Evolutionary conservation across 345 rosid species (phyloP).

Genomic region (Clarkia xantiana): DNA sequence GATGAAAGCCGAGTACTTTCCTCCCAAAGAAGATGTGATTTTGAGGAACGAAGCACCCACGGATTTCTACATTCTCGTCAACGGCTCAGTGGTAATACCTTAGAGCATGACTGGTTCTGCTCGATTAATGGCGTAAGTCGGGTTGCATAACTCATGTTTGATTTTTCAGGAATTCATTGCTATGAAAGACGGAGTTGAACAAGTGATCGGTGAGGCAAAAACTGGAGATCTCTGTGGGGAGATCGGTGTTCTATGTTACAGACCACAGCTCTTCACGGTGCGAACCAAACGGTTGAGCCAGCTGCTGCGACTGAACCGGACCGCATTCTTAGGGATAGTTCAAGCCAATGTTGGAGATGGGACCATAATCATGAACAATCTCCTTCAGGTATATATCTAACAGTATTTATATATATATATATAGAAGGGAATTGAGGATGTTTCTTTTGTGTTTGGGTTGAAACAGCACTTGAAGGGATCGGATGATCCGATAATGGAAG

Average conservation of each 20-base stretch:
- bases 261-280: slow-evolving; percentile 81
- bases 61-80: slow-evolving; percentile 61
- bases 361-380: slow-evolving; percentile 77
- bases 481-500: slow-evolving; percentile 58
- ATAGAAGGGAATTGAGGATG: neutral
- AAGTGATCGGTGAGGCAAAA: slow-evolving; percentile 50
- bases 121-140: too few species aligned
- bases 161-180: slow-evolving; percentile 38
- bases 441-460: slow-evolving; percentile 6
- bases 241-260: slow-evolving; percentile 74
- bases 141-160: slow-evolving; percentile 3
- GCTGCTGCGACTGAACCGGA: slow-evolving; percentile 73
- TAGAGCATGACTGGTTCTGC: neutral
- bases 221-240: slow-evolving; percentile 79
- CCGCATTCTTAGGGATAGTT: slow-evolving; percentile 65
- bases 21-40: slow-evolving; percentile 78
- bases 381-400: slow-evolving; percentile 50
- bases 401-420: neutral
- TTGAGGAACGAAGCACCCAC: slow-evolving; percentile 79
- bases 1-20: slow-evolving; percentile 79
- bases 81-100: slow-evolving; percentile 51
- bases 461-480: slow-evolving; percentile 55
- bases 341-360: slow-evolving; percentile 94
- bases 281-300: slow-evolving; percentile 83
- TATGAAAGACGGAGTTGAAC: slow-evolving; percentile 33